Evolutionary conservation across 2,329 filamentous ascomycete genomes (phyloP).

Genomic region (Pestalotiopsis sp.): DNA sequence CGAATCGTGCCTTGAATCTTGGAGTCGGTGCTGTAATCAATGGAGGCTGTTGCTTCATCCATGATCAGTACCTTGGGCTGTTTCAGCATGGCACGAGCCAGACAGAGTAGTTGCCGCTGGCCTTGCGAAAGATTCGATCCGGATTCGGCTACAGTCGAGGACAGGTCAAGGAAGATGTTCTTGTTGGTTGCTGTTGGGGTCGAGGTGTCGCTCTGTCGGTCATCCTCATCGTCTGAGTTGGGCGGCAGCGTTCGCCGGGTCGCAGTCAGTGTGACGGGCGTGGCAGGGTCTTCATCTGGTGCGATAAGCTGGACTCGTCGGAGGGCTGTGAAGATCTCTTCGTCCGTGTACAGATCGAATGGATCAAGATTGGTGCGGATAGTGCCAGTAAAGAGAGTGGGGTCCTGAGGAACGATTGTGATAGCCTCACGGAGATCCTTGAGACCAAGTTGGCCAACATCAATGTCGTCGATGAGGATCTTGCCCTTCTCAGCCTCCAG

Average conservation of each 20-base stretch:
- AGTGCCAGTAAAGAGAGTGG: slow-evolving; percentile 90
- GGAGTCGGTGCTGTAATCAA: slow-evolving; percentile 92
- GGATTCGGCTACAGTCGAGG: slow-evolving; percentile 82
- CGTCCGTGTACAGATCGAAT: slow-evolving; percentile 85
- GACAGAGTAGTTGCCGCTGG: slow-evolving; percentile 90
- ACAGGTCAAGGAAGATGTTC: slow-evolving; percentile 89
- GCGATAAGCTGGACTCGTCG: slow-evolving; percentile 87
- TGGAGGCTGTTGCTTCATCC: slow-evolving; percentile 97
- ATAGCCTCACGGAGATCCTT: slow-evolving; percentile 91
- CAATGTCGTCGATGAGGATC: slow-evolving; percentile 89
- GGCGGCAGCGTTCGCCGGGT: slow-evolving; percentile 15
- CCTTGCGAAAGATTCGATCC: slow-evolving; percentile 95
- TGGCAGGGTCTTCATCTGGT: slow-evolving; percentile 44
- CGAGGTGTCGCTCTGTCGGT: slow-evolving; percentile 21
- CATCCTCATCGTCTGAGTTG: slow-evolving; percentile 4
- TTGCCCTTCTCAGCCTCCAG: slow-evolving; percentile 88
- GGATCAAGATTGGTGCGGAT: slow-evolving; percentile 92
- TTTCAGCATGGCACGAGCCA: slow-evolving; percentile 91
- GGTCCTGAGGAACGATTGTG: slow-evolving; percentile 97
- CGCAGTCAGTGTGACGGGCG: slow-evolving; percentile 21
- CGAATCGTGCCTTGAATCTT: slow-evolving; percentile 97
- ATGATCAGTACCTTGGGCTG: slow-evolving; percentile 93
- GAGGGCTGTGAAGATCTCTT: slow-evolving; percentile 85
- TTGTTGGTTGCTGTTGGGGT: slow-evolving; percentile 72
- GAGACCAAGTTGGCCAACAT: slow-evolving; percentile 88